Evolutionary conservation across 371 early-diverging fungal species (phyloP).

Genomic region (Mucor racemosus): DNA sequence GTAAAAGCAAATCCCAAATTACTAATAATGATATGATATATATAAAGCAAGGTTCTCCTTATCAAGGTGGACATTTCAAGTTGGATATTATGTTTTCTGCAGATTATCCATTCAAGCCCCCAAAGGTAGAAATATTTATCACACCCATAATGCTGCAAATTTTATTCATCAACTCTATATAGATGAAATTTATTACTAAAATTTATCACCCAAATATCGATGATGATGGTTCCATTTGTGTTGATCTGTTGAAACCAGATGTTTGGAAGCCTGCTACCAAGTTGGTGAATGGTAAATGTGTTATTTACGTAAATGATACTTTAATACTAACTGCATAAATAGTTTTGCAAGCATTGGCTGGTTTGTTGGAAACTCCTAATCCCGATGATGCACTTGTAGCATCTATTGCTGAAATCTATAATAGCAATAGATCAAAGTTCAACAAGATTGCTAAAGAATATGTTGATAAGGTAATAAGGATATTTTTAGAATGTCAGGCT

Average conservation of each 20-base stretch:
- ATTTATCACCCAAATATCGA: slow-evolving; percentile 96
- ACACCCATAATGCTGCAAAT: neutral
- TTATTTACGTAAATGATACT: neutral
- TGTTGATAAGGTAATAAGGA: slow-evolving; percentile 67
- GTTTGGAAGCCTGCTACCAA: slow-evolving; percentile 95
- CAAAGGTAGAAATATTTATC: slow-evolving; percentile 58
- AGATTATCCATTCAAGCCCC: slow-evolving; percentile 95
- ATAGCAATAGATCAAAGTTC: slow-evolving; percentile 75
- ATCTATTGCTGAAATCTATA: slow-evolving; percentile 83
- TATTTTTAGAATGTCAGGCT: too few relatives aligned
- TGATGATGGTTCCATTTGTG: slow-evolving; percentile 80
- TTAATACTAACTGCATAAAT: neutral
- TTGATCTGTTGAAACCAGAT: slow-evolving; percentile 83
- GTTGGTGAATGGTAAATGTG: slow-evolving; percentile 56
- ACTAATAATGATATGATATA: too few relatives aligned
- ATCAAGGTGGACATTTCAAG: slow-evolving; percentile 84
- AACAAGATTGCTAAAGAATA: slow-evolving; percentile 82
- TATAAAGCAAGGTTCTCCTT: slow-evolving; percentile 64
- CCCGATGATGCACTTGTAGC: slow-evolving; percentile 91
- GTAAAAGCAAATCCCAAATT: too few relatives aligned
- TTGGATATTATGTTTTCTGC: slow-evolving; percentile 80
- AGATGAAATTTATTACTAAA: slow-evolving; percentile 85
- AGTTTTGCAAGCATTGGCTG: slow-evolving; percentile 75
- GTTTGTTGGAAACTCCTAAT: slow-evolving; percentile 83
- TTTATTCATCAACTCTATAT: neutral